Conservation (phyloP, 306 rosid species). For the Bauhinia variegata region DNA sequence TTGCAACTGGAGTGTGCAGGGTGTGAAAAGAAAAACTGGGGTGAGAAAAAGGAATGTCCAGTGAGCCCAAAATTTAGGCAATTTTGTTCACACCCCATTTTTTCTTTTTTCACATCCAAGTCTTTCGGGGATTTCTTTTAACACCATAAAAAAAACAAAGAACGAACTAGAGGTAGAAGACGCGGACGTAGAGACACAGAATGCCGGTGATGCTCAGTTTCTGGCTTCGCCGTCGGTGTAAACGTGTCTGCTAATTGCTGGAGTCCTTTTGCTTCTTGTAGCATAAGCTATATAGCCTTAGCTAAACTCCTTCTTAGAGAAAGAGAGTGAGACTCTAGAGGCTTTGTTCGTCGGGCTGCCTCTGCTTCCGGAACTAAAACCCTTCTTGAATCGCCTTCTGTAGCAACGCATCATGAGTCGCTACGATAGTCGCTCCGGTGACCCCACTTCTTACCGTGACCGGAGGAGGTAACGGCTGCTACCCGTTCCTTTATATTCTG, state of each 20-base stretch:
- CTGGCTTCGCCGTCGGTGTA: not conserved
- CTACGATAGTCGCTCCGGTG: constrained; percentile 92
- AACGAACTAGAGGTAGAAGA: no score
- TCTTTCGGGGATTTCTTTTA: no score
- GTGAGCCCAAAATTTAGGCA: no score
- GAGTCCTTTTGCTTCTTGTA: not conserved
- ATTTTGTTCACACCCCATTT: no score
- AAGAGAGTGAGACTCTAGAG: not conserved
- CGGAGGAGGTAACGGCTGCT: constrained; percentile 69
- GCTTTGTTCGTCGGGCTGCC: not conserved
- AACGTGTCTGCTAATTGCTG: not conserved
- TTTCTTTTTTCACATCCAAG: no score
- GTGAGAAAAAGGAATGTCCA: no score
- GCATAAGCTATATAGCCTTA: not conserved
- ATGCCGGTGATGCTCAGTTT: not conserved
- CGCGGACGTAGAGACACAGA: not conserved
- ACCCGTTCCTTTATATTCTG: not conserved
- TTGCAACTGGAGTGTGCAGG: no score
- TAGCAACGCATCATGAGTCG: constrained; percentile 68
- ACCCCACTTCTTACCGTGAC: constrained; percentile 90
- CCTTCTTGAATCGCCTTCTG: constrained; percentile 3
- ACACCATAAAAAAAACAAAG: no score
- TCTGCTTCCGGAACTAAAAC: constrained; percentile 36
- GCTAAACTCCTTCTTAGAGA: not conserved
- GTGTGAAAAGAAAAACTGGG: no score